These are phyloP conservation scores for Tetrahymena malaccensis DNA, from an alignment of 73 alveolate genomes.

Conservation along the genomic window DNA sequence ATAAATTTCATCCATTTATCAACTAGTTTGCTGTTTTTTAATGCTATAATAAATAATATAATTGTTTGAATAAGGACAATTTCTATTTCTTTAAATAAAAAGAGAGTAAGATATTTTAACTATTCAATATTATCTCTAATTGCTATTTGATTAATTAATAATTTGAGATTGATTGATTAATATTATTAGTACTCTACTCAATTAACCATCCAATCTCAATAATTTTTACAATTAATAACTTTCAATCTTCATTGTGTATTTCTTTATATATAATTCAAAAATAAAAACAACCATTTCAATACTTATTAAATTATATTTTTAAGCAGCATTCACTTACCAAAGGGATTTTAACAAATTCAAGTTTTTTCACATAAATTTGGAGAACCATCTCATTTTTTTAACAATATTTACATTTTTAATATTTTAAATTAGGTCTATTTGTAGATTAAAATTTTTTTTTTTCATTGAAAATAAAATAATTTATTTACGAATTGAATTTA, in stretches of 20 bases:
- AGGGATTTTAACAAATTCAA: not conserved
- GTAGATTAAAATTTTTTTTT: too few relatives aligned
- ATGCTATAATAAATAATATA: not conserved
- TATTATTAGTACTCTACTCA: not conserved
- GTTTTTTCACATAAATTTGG: not conserved
- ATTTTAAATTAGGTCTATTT: too few relatives aligned
- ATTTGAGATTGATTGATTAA: not conserved
- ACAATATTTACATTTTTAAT: too few relatives aligned
- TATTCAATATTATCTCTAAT: not conserved
- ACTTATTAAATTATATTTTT: too few relatives aligned
- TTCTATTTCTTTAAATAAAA: not conserved
- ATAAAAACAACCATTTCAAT: not conserved
- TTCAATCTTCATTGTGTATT: not conserved
- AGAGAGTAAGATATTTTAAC: not conserved
- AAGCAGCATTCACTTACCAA: not conserved
- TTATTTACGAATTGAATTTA: too few relatives aligned
- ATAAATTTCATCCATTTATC: not conserved
- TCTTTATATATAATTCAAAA: not conserved
- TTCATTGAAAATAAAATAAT: too few relatives aligned
- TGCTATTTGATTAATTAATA: not conserved
- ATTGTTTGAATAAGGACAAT: not conserved
- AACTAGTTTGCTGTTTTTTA: not conserved
- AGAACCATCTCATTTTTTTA: too few relatives aligned
- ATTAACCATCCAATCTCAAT: not conserved
- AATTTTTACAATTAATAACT: not conserved